A percentile compares a stretch with the other conserved stretches of the same genome.
These are phyloP conservation scores for Globisporangium mamillatum DNA, from an alignment of 352 stramenopile species.

Conservation along the genomic window DNA sequence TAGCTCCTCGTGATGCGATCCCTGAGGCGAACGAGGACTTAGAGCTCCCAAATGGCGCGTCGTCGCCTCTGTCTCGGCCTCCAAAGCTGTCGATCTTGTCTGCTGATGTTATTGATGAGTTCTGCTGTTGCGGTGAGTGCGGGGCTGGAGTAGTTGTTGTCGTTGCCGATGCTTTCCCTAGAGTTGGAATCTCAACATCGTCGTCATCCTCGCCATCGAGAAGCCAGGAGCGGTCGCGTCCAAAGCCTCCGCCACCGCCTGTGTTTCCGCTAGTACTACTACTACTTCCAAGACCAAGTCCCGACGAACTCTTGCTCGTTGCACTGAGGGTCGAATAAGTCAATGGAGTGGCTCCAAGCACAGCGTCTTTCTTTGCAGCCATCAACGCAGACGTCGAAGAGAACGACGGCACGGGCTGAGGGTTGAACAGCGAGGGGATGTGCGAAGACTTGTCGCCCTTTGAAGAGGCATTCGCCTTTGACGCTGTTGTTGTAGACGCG, in stretches of 20 bases:
- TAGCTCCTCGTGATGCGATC: not conserved
- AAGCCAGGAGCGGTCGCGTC: slow-evolving; percentile 55
- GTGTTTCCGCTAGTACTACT: slow-evolving; percentile 1
- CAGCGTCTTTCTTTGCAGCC: not conserved
- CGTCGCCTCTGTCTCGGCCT: not conserved
- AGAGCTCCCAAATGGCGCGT: not conserved
- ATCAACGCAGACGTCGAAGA: slow-evolving; percentile 9
- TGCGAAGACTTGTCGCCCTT: slow-evolving; percentile 6
- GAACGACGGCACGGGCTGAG: slow-evolving; percentile 15
- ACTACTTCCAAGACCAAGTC: not conserved
- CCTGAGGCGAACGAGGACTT: slow-evolving; percentile 5
- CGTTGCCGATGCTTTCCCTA: not conserved
- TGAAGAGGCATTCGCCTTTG: not conserved
- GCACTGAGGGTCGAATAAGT: not conserved
- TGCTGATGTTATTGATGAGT: not conserved
- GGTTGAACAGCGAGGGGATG: slow-evolving; percentile 12
- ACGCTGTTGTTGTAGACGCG: not conserved
- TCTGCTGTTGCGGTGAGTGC: not conserved
- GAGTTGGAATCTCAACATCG: slow-evolving; percentile 1
- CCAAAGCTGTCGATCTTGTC: not conserved
- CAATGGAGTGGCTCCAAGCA: not conserved
- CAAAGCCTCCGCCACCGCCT: slow-evolving; percentile 24
- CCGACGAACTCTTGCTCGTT: not conserved
- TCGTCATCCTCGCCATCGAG: slow-evolving; percentile 43
- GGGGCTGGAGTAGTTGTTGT: not conserved